Evolutionary conservation across 139 green algal genomes (phyloP).

Genomic region (Micractinium sp.): DNA sequence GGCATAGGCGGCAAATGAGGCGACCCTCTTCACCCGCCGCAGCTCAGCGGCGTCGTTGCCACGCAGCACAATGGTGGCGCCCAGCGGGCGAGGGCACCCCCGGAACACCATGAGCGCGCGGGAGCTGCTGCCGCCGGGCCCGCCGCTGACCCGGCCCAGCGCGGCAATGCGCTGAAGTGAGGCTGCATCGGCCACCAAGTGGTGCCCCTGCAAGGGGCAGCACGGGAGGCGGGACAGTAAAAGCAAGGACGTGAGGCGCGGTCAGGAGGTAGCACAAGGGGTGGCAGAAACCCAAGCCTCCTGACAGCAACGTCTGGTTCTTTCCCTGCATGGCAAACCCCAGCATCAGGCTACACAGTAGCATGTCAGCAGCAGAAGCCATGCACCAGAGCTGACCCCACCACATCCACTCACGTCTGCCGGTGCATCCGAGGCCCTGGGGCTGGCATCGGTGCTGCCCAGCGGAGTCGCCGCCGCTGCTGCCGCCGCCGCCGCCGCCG

Average conservation of each 20-base stretch:
- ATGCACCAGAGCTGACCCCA: not conserved
- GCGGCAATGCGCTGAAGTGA: not conserved
- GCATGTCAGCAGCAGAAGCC: not conserved
- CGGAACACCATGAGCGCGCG: constrained; percentile 81
- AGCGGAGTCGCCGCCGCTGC: not conserved
- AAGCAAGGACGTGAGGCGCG: not conserved
- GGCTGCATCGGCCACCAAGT: constrained; percentile 8
- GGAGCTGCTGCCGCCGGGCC: not conserved
- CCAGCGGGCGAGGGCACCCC: constrained; percentile 67
- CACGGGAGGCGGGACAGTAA: not conserved
- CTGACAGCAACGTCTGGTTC: not conserved
- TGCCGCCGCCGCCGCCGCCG: not conserved
- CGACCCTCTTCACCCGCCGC: constrained; percentile 53
- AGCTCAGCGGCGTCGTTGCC: constrained; percentile 49
- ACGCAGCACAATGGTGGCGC: constrained; percentile 79
- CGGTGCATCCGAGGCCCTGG: not conserved
- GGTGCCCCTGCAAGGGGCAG: constrained; percentile 20
- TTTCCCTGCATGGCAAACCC: not conserved
- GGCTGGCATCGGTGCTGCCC: not conserved
- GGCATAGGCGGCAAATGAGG: constrained; percentile 68
- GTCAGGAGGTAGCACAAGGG: not conserved
- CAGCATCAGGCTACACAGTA: not conserved
- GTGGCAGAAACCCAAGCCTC: not conserved
- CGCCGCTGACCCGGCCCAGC: not conserved
- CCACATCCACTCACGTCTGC: not conserved